These are phyloP conservation scores for Angophora floribunda DNA, from an alignment of 345 rosid species.

Conservation along the genomic window DNA sequence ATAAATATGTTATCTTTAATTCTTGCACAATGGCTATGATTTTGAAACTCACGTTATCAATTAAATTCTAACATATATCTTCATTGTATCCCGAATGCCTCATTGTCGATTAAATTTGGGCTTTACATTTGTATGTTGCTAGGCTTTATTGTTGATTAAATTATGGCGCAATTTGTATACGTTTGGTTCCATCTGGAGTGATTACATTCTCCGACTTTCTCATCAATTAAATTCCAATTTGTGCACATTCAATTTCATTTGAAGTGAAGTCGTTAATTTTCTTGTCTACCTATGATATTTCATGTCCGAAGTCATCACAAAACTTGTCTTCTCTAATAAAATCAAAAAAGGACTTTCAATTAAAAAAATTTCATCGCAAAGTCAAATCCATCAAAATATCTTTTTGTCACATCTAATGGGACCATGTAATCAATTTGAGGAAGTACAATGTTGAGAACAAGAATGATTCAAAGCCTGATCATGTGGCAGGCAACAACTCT, in stretches of 20 bases:
- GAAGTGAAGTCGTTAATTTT: not conserved
- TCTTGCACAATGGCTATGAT: too few species aligned
- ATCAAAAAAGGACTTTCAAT: fast-evolving
- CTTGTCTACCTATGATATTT: not conserved
- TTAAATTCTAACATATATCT: not conserved
- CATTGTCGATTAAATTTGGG: not conserved
- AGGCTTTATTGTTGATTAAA: not conserved
- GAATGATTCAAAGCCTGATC: not conserved
- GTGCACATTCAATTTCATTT: not conserved
- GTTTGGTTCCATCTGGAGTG: not conserved
- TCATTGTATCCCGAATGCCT: not conserved
- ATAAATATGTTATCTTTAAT: not conserved
- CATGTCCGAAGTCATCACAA: fast-evolving
- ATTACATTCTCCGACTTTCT: too few species aligned
- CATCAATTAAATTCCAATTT: too few species aligned
- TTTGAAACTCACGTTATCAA: not conserved
- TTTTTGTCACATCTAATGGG: not conserved
- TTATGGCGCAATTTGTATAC: not conserved
- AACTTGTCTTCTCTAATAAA: too few species aligned
- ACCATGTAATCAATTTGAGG: not conserved
- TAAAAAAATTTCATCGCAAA: too few species aligned
- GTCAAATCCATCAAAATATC: not conserved
- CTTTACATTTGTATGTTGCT: not conserved
- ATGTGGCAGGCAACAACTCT: not conserved
- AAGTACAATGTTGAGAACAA: not conserved